A percentile compares a stretch with the other conserved stretches of the same genome.
Evolutionary conservation across 371 early-diverging fungal genomes (phyloP).

Genomic region (Lichtheimia ornata): DNA sequence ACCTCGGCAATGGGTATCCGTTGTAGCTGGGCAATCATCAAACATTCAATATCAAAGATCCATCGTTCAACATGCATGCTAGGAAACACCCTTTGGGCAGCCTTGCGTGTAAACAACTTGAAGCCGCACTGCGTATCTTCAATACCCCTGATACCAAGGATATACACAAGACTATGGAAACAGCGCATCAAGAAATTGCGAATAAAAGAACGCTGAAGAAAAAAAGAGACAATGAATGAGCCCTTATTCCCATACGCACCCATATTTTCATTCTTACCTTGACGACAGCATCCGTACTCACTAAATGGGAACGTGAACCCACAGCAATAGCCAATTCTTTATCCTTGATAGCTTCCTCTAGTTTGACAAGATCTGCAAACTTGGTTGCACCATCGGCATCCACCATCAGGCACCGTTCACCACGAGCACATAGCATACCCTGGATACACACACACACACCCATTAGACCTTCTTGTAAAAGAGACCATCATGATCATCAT

Average conservation of each 20-base stretch:
- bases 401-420: constrained; percentile 82
- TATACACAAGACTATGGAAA: constrained; percentile 84
- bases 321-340: constrained; percentile 69
- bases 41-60: constrained; percentile 96
- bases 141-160: constrained; percentile 82
- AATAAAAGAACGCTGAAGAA: constrained; percentile 88
- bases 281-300: constrained; percentile 89
- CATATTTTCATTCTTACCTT: constrained; percentile 60
- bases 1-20: constrained; percentile 86
- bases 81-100: constrained; percentile 80
- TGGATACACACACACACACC: constrained; percentile 19
- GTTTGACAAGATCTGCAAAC: constrained; percentile 77
- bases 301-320: constrained; percentile 91
- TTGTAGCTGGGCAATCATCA: constrained; percentile 74
- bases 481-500: not conserved
- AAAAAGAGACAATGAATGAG: constrained; percentile 5
- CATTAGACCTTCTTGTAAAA: constrained; percentile 1
- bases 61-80: constrained; percentile 94
- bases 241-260: no score
- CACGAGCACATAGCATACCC: constrained; percentile 86
- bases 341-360: constrained; percentile 52
- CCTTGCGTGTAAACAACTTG: constrained; percentile 84
- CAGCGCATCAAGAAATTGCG: constrained; percentile 91
- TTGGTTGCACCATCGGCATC: constrained; percentile 96
- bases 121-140: constrained; percentile 97